phyloP scores from a whole-genome alignment of 148 eudicot genomes.

The Chenopodium formosanum region DNA sequence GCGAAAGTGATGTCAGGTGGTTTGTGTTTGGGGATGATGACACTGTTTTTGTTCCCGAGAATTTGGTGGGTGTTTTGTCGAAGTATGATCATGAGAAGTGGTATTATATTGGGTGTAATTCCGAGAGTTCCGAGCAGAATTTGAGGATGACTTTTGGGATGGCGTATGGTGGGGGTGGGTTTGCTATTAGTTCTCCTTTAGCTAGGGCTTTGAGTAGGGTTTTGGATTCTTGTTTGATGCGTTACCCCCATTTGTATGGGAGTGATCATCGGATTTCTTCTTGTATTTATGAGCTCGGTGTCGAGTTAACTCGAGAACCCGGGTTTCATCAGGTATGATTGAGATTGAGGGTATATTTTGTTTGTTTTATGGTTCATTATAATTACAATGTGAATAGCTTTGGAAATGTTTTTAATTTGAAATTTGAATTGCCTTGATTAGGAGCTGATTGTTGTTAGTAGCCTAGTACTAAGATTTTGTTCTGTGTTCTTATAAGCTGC shows the following conservation, averaged over 20 bases:
- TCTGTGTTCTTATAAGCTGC: neutral
- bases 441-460: no score
- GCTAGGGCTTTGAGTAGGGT: slow-evolving; percentile 59
- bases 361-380: neutral
- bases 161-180: slow-evolving; percentile 87
- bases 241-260: slow-evolving; percentile 73
- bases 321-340: slow-evolving; percentile 81
- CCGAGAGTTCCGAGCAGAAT: slow-evolving; percentile 58
- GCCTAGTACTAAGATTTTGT: neutral
- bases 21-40: slow-evolving; percentile 74
- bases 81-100: slow-evolving; percentile 55
- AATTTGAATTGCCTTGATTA: no score
- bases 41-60: slow-evolving; percentile 55
- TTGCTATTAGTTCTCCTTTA: slow-evolving; percentile 55
- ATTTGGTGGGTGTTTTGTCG: slow-evolving; percentile 38
- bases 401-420: no score
- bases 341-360: no score
- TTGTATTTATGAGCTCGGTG: slow-evolving; percentile 76
- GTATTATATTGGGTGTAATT: slow-evolving; percentile 58
- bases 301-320: slow-evolving; percentile 57
- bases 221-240: slow-evolving; percentile 61
- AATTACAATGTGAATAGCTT: neutral
- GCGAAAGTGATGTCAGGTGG: slow-evolving; percentile 42
- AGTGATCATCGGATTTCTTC: slow-evolving; percentile 66
- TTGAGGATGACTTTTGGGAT: slow-evolving; percentile 44